Evolutionary conservation across 2,329 filamentous ascomycete genomes (phyloP).

Genomic region (Dactylellina parvicollis): DNA sequence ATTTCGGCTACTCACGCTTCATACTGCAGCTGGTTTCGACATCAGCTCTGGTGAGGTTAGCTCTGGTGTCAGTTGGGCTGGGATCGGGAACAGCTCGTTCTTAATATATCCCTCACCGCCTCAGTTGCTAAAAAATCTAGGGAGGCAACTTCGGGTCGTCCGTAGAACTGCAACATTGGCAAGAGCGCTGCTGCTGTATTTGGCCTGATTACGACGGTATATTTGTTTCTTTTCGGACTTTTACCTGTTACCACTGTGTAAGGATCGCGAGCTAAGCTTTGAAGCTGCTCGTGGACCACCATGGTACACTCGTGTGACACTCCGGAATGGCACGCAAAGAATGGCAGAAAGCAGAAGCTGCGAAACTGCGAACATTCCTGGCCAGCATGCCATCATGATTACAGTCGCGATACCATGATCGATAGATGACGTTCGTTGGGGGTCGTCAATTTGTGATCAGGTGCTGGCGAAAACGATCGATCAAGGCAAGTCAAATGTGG

Average conservation of each 20-base stretch:
- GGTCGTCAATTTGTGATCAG: constrained; percentile 13
- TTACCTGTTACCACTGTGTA: constrained; percentile 41
- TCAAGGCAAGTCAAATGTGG: constrained; percentile 30
- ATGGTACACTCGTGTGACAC: constrained; percentile 51
- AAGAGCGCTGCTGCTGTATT: constrained; percentile 29
- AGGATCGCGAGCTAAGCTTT: constrained; percentile 35
- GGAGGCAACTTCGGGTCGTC: constrained; percentile 26
- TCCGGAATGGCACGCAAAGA: constrained; percentile 37
- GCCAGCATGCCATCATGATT: constrained; percentile 6
- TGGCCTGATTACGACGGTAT: constrained; percentile 32
- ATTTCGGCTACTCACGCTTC: constrained; percentile 54
- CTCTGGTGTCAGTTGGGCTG: constrained; percentile 27
- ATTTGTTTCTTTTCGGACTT: constrained; percentile 41
- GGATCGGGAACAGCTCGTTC: constrained; percentile 52
- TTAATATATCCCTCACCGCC: constrained; percentile 54
- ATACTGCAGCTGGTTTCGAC: constrained; percentile 17
- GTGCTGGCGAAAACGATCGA: constrained; percentile 11
- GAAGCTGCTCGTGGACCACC: constrained; percentile 25
- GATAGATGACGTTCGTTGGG: constrained; percentile 43
- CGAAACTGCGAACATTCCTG: constrained; percentile 10
- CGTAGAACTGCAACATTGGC: constrained; percentile 39
- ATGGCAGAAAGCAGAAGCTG: constrained; percentile 22
- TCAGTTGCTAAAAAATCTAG: constrained; percentile 20
- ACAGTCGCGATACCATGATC: constrained; percentile 25
- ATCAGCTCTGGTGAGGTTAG: constrained; percentile 20